Base-by-base conservation (phyloP, 768 basidiomycete species). In the Amanita rimosa region DNA sequence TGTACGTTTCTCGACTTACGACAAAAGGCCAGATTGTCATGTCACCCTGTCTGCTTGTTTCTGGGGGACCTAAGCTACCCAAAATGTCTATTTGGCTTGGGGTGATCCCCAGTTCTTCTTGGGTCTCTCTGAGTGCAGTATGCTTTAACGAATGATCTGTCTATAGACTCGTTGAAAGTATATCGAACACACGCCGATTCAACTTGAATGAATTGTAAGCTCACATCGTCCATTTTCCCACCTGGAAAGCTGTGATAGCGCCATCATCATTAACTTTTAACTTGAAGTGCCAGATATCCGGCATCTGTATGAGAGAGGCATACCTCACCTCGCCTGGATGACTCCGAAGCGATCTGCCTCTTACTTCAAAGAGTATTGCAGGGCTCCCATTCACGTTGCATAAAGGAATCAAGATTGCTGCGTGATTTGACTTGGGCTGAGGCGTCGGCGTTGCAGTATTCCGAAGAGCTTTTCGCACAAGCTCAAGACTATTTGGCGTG, bases 301-400 rank as follows among this genome's bases (percentile, higher is more conserved):
- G n/a, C 11, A 24, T 6, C 19, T 37, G 21, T 19, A 36, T 19
- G 42, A 26, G 8, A 16, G 7, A 14, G 14, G 43, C 56, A 48
- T 57, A 85, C 87, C 87, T 87, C 29, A 89, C 78, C 69, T 89
- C 85, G n/a, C 87, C 86, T 0, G 85, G 81, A 62, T 89, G 87
- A 26, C 69, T 73, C 55, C 85, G 69, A 44, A 83, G 63, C 35
- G 74, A 63, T 56, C 78, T 76, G 13, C 76, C 77, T 54, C 87
- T 72, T 27, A 89, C 76, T 61, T 89, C 82, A 13, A 88, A 70
- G 41, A 90, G 60, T 16, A 91, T 72, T 6, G 85, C 80, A 0
- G 87, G 83, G 11, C 67, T 66, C 44, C 71, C 70, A 27, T 73
- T 66, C 16, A 89, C 80, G 57, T 90, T 89, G 64, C 86, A 89